Evolutionary conservation across 305 asterid genomes (phyloP).

Genomic region (Stenogyne calaminthoides): DNA sequence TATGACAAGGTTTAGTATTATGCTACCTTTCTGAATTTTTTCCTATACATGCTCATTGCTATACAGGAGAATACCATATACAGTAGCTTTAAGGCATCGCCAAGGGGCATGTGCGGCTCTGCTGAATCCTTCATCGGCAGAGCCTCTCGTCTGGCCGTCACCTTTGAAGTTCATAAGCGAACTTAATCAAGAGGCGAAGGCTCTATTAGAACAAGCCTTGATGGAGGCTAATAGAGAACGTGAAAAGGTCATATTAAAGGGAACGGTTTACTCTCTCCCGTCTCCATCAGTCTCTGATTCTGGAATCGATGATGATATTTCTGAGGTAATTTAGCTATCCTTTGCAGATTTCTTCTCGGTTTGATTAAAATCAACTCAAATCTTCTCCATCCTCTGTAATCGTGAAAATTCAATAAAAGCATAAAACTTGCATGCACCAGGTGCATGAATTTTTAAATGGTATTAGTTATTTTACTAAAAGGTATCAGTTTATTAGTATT

Average conservation of each 20-base stretch:
- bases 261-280: conserved; percentile 48
- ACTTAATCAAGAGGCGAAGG: conserved; percentile 83
- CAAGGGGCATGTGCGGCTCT: conserved; percentile 93
- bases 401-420: background rate
- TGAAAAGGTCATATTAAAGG: conserved; percentile 77
- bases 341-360: background rate
- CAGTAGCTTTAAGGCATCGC: conserved; percentile 71
- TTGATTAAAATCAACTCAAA: background rate
- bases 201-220: conserved; percentile 72
- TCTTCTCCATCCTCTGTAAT: background rate
- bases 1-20: background rate
- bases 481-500: no score
- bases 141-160: conserved; percentile 98
- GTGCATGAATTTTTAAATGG: background rate
- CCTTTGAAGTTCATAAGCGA: conserved; percentile 87
- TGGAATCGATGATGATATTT: conserved; percentile 59
- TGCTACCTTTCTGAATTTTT: background rate
- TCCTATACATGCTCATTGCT: background rate
- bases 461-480: no score
- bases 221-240: conserved; percentile 85
- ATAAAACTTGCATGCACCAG: background rate
- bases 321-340: conserved; percentile 59
- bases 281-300: conserved; percentile 71
- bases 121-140: conserved; percentile 90
- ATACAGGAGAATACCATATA: conserved; percentile 89